Conservation (phyloP, 257 asterid species). For the Solanum stenotomum region DNA sequence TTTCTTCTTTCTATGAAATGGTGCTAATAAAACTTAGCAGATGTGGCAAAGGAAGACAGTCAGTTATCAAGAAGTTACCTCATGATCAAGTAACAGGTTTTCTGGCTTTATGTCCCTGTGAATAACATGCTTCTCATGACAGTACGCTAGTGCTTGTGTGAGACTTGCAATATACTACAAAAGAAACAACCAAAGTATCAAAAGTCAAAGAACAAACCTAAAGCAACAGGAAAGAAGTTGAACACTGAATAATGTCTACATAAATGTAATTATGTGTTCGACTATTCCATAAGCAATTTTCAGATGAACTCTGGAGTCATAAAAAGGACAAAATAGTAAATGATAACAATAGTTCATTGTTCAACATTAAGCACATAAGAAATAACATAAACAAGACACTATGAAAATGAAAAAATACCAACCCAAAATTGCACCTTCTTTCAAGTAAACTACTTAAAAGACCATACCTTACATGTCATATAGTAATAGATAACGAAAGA, state of each 20-base stretch:
- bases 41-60: background rate
- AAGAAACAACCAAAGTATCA: constrained; percentile 5
- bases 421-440: background rate
- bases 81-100: constrained; percentile 87
- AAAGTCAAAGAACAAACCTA: background rate
- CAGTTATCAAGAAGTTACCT: constrained; percentile 36
- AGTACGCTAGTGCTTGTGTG: constrained; percentile 74
- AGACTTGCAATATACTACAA: constrained; percentile 75
- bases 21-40: no score
- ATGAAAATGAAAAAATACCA: background rate
- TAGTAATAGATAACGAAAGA: background rate
- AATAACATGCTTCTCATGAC: constrained; percentile 89
- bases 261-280: background rate
- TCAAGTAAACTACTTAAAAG: background rate
- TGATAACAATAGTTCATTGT: background rate
- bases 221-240: background rate
- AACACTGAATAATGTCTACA: background rate
- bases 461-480: background rate
- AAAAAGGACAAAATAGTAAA: background rate
- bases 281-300: background rate
- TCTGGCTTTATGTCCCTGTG: constrained; percentile 99
- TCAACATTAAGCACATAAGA: background rate
- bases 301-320: background rate
- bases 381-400: background rate
- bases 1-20: no score